Evolutionary conservation across 2,329 filamentous ascomycete genomes (phyloP).

Genomic region (Chrysoporthe austroafricana): DNA sequence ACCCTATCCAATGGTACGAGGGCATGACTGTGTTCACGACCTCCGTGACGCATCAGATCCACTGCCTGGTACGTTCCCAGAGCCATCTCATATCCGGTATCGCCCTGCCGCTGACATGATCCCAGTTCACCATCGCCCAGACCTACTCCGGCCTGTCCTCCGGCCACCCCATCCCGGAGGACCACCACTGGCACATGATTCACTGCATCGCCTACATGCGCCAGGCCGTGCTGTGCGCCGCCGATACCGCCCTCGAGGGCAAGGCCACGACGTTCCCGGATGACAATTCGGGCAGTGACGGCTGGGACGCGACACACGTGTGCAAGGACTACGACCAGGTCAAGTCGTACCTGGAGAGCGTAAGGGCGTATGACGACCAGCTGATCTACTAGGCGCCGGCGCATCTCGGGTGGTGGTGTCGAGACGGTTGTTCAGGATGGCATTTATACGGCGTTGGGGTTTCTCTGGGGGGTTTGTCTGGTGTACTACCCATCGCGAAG

Average conservation of each 20-base stretch:
- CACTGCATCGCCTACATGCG: conserved; percentile 55
- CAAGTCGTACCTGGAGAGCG: conserved; percentile 47
- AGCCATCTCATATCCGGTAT: neutral
- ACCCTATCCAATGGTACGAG: conserved; percentile 40
- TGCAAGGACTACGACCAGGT: conserved; percentile 50
- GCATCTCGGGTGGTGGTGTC: neutral
- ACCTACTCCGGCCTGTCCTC: conserved; percentile 48
- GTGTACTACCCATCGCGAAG: neutral
- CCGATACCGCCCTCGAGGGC: conserved; percentile 51
- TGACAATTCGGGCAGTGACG: conserved; percentile 50
- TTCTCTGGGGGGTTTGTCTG: neutral
- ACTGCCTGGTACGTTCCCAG: conserved; percentile 37
- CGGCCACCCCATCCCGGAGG: conserved; percentile 44
- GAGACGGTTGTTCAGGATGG: neutral
- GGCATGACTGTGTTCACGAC: conserved; percentile 43
- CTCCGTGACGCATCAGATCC: conserved; percentile 43
- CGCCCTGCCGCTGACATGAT: neutral
- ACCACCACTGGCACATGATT: conserved; percentile 53
- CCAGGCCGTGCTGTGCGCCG: conserved; percentile 50
- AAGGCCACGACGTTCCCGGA: conserved; percentile 51
- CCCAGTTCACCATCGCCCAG: conserved; percentile 46
- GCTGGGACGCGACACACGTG: conserved; percentile 53
- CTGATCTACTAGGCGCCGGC: conserved; percentile 42
- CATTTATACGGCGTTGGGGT: neutral
- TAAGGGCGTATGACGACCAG: conserved; percentile 49